Base-by-base conservation (phyloP, 257 asterid species). In the Ocimum tenuiflorum region DNA sequence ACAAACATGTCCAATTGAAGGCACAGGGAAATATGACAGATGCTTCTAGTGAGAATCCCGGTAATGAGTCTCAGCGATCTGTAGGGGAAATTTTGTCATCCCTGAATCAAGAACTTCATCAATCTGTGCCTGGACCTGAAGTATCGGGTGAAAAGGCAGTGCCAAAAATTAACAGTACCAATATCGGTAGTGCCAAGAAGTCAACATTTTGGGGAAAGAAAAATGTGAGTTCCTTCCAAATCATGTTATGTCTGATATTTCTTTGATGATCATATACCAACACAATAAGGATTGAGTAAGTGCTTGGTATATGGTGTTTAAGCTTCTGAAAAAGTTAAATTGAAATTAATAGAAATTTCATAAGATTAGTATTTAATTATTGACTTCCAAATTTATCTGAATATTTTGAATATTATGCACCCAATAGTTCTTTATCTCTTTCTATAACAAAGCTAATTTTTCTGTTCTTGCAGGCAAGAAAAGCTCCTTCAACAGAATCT, bases 151-250 rank as follows among this genome's bases (percentile, higher is more conserved):
- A 87, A 66, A 92, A 84, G 79, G 41, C 81, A 65, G 62, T 71
- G 20, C 76, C 80, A 63, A 86, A 73, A 79, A 73, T 74, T 43
- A 64, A 82, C 63, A 61, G 73, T 75, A 45, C 87, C 47, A 78
- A 67, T 73, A 67, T 50, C 63, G 79, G 75, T 73, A 86, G 64
- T 69, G 79, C 68, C 73, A 89, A 80, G 80, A 85, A 80, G 71
- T 81, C 96, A 24, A 77, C 84, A 51, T 84, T 92, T 75, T 92
- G 96, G 97, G 92, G 94, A 57, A 83, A 89, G 81, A 89, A 82
- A 82, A 89, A 72, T 71, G 99, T 89, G 78, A 87, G 84, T 39
- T 43, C 43, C 6, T 47, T 54, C 17, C 0, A 5, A 65, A 39
- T 9, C 13, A 36, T 13, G 23, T 14, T 12, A 24, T 27, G 50